Base-by-base conservation (phyloP, 2,329 filamentous ascomycete genomes). In the Alternaria novae-zelandiae region DNA sequence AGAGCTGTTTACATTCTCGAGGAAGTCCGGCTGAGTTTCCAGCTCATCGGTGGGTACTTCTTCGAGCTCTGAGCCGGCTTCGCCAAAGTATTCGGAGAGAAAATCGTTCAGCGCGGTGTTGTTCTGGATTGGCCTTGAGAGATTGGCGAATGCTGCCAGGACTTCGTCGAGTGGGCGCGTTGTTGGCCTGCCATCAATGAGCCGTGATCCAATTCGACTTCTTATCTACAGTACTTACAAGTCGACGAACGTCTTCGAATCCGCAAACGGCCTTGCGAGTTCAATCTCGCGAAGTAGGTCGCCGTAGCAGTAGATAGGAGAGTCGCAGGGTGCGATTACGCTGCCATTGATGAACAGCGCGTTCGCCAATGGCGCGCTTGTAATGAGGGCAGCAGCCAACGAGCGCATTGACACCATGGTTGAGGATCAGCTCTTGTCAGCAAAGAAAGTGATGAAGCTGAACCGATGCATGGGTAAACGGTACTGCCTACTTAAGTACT, bases 241-340 rank as follows among this genome's bases (percentile, higher is more conserved):
- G 65, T 91, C 89, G 46, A 91, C 89, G 74, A 90, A 91, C 1
- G 88, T 90, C 83, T 91, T 91, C 63, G 88, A 91, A 79, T 91
- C 89, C 13, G 82, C 79, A 68, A 91, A 91, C 0, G 89, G 89
- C 23, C 81, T 82, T 3, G 89, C 89, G 10, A 91, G 81, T 79
- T 91, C 85, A 51, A 91, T 85, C 65, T 87, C 83, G 63, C 84
- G 82, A 3, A 91, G 82, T 12, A 91, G 83, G 0, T 90, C 86
- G 51, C 89, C 89, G 66, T 88, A 84, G 74, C 89, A 91, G 78
- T 91, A 91, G 20, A 91, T 82, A 15, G 87, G 85, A 9, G 89
- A 91, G 74, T 90, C 87, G 78, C 89, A 91, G 1, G 89, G 89
- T 3, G 89, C 87, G 62, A 86, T 83, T 44, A 88, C 81, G 4